Evolutionary conservation across 257 asterid species (phyloP).

Genomic region (Salvia rosmarinus): DNA sequence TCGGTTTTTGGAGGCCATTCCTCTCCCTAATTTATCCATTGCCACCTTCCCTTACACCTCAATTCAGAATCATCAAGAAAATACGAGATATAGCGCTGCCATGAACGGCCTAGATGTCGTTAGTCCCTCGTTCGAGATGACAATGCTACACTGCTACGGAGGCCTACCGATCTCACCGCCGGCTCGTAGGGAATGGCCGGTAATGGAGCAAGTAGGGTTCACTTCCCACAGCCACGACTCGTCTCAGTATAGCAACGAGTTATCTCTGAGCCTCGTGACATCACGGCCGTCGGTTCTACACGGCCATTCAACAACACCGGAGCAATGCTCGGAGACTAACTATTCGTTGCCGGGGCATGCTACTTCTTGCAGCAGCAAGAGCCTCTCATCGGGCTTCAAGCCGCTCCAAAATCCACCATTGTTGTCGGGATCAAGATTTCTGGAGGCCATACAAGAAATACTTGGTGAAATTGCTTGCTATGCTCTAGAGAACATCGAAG

Average conservation of each 20-base stretch:
- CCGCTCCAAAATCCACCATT: conserved; percentile 48
- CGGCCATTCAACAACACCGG: conserved; percentile 34
- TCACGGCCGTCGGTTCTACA: conserved; percentile 33
- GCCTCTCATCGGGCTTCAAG: conserved; percentile 47
- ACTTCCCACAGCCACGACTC: conserved; percentile 22
- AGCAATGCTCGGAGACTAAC: conserved; percentile 59
- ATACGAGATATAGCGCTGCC: conserved; percentile 9
- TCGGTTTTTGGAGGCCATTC: conserved; percentile 11
- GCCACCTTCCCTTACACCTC: conserved; percentile 6
- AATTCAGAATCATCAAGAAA: conserved; percentile 31
- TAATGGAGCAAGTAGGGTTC: conserved; percentile 40
- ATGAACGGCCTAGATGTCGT: conserved; percentile 28
- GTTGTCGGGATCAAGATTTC: conserved; percentile 55
- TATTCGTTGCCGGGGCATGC: conserved; percentile 48
- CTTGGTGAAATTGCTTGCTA: conserved; percentile 66
- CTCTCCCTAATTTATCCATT: conserved; percentile 16
- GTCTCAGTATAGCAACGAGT: conserved; percentile 59
- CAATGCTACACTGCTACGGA: conserved; percentile 32
- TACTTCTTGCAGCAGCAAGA: conserved; percentile 49
- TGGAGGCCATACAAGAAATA: conserved; percentile 71
- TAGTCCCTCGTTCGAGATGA: conserved; percentile 40
- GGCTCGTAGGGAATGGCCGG: conserved; percentile 38
- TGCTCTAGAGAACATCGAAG: conserved; percentile 48
- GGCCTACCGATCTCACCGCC: conserved; percentile 32
- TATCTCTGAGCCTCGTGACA: conserved; percentile 70